Evolutionary conservation across 371 early-diverging fungal genomes (phyloP), one percentile per base, ranked within the genome.

Genomic region (Coemansia sp.): DNA sequence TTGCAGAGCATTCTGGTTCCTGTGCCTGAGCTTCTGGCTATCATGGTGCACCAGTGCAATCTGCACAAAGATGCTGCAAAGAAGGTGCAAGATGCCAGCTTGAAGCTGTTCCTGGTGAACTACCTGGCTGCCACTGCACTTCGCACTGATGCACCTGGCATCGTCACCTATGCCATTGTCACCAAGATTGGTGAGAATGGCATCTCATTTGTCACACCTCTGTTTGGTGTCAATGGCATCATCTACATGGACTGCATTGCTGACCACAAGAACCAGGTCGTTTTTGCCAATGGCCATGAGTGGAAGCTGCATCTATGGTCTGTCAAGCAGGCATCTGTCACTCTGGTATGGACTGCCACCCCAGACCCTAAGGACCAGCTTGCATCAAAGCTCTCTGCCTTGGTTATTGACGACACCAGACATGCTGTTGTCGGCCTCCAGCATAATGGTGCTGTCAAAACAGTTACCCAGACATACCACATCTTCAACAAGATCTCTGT

Each of bases 171-270:
- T 4, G 88, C 85, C 4, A 77, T 88, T 70, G 88, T 99, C 4
- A 91, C 91, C 31, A 88, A 93, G 52, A 85, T 95, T 31, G 77
- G 92, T 48, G 88, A 92, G 76, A 95, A 97, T 76, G 95, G 95
- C 6, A 87, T 96, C 57, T 79, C 87, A 45, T 93, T 93, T 1
- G 80, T 94, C 35, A 86, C 95, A 10, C 97, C 96, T 20, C 86
- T 86, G 55, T 92, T 90, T 76, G 98, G 98, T 50, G 85, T 98
- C 51, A 95, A 96, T 68, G 86, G 93, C 20, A 83, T 93, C 54
- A 88, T 98, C 3, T 90, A 91, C 60, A 74, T 66, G 67, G 67
- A 65, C 45, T 63, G 67, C 47, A 45, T 74, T 40, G 65, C 66
- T 5, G 68, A 71, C 50, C 43, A 43, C 35, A 81, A 82, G 55